phyloP scores from a whole-genome alignment of 495 filamentous ascomycete species.

The Annulohypoxylon stygium region DNA sequence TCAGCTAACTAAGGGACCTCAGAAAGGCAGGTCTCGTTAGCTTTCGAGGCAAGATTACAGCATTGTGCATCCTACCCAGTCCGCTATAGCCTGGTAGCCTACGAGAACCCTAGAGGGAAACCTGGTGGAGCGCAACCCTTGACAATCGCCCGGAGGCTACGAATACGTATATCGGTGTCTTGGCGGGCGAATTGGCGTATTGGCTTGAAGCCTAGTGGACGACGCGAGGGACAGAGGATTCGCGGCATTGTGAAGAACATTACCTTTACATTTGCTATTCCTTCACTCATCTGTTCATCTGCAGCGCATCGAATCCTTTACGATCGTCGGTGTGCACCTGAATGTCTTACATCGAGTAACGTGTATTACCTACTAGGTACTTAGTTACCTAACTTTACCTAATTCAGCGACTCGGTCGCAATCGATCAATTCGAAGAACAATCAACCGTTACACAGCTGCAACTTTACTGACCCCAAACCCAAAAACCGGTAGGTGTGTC shows the following conservation, averaged over 20 bases:
- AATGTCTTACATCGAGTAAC: conserved; percentile 16
- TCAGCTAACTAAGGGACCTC: background rate
- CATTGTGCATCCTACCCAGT: conserved; percentile 25
- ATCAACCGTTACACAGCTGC: background rate
- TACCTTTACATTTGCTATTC: conserved; percentile 8
- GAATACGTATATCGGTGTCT: conserved; percentile 21
- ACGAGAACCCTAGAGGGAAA: conserved; percentile 20
- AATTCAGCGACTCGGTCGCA: conserved; percentile 14
- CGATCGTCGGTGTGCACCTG: conserved; percentile 14
- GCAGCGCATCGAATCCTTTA: conserved; percentile 21
- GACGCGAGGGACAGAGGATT: conserved; percentile 6
- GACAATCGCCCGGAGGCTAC: conserved; percentile 11
- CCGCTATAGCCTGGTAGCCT: conserved; percentile 1
- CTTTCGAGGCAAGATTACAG: conserved; percentile 29
- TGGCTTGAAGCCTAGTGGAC: conserved; percentile 26
- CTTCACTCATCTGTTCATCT: conserved; percentile 1
- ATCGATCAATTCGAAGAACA: background rate
- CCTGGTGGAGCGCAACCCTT: conserved; percentile 37
- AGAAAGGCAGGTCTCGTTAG: conserved; percentile 28
- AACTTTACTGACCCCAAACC: background rate
- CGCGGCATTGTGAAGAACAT: background rate
- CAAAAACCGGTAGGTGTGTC: background rate
- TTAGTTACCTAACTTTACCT: background rate
- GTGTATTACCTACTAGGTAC: background rate
- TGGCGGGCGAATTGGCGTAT: conserved; percentile 17